phyloP scores from a whole-genome alignment of 2,329 filamentous ascomycete species.

The Tympanopsis confertula region DNA sequence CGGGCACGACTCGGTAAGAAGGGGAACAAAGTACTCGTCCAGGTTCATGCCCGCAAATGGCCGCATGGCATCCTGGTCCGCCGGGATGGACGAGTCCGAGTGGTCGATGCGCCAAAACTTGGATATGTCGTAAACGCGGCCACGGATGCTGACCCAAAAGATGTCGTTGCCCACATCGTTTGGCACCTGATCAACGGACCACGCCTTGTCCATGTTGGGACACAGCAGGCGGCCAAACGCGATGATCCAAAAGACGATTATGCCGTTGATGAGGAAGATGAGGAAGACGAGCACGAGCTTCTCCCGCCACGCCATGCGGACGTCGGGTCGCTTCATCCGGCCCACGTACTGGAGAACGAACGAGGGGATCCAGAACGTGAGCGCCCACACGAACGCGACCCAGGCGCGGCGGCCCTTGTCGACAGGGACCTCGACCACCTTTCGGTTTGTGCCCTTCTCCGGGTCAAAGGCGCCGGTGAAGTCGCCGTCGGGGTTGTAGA shows the following conservation, averaged over 20 bases:
- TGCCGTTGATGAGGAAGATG: conserved; percentile 70
- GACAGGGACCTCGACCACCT: conserved; percentile 59
- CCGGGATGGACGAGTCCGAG: conserved; percentile 58
- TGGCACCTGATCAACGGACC: conserved; percentile 59
- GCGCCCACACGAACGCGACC: conserved; percentile 70
- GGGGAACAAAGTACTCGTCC: conserved; percentile 75
- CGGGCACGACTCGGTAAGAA: conserved; percentile 63
- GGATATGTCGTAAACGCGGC: conserved; percentile 81
- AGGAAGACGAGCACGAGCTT: conserved; percentile 75
- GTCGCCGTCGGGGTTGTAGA: conserved; percentile 61
- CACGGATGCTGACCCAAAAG: conserved; percentile 78
- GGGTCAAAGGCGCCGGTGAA: conserved; percentile 62
- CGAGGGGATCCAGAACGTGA: conserved; percentile 93
- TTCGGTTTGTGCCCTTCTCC: conserved; percentile 66
- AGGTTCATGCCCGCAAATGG: conserved; percentile 69
- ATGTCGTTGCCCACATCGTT: conserved; percentile 63
- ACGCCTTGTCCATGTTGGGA: conserved; percentile 84
- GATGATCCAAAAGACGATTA: conserved; percentile 86
- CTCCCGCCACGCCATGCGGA: conserved; percentile 94
- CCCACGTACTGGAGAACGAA: conserved; percentile 69
- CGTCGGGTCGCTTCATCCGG: conserved; percentile 93
- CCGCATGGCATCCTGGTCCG: conserved; percentile 55
- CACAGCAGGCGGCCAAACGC: conserved; percentile 75
- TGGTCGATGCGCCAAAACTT: conserved; percentile 81
- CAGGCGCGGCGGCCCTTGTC: conserved; percentile 59